Percentiles rank a stretch among this genome's conserved stretches.
Conservation (phyloP, 2,329 filamentous ascomycete species). For the Pseudogymnoascus pannorum region DNA sequence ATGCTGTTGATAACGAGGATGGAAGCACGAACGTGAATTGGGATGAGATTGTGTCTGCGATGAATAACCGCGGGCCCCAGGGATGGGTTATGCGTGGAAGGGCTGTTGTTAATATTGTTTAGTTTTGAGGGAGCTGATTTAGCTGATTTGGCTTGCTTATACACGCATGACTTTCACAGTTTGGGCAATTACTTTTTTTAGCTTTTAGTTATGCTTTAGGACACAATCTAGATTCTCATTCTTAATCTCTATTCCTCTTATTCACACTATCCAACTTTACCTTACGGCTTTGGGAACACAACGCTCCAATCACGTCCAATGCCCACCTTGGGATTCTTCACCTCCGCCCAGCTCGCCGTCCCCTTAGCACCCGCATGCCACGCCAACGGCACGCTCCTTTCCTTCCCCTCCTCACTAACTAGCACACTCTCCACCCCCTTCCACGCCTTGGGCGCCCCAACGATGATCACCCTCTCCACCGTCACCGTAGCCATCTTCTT, state of each 20-base stretch:
- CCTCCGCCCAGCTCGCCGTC: conserved; percentile 55
- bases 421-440: conserved; percentile 52
- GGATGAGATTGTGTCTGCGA: neutral
- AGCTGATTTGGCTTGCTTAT: neutral
- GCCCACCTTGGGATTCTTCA: conserved; percentile 54
- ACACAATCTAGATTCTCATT: conserved; percentile 3
- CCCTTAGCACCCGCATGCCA: conserved; percentile 46
- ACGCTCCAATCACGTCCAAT: conserved; percentile 56
- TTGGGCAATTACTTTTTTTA: neutral
- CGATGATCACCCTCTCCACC: conserved; percentile 77
- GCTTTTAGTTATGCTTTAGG: neutral
- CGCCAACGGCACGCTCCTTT: conserved; percentile 51
- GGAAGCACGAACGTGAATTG: neutral
- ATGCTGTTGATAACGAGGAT: neutral
- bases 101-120: conserved; percentile 1
- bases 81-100: neutral
- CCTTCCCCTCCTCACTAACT: conserved; percentile 46
- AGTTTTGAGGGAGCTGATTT: neutral
- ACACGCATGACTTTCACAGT: neutral
- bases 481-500: conserved; percentile 70
- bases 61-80: neutral
- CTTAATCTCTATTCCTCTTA: neutral
- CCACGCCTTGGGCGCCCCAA: conserved; percentile 73
- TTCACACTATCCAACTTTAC: neutral
- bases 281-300: conserved; percentile 22